Conservation (phyloP, 2,329 filamentous ascomycete species). For the Huntiella savannae region DNA sequence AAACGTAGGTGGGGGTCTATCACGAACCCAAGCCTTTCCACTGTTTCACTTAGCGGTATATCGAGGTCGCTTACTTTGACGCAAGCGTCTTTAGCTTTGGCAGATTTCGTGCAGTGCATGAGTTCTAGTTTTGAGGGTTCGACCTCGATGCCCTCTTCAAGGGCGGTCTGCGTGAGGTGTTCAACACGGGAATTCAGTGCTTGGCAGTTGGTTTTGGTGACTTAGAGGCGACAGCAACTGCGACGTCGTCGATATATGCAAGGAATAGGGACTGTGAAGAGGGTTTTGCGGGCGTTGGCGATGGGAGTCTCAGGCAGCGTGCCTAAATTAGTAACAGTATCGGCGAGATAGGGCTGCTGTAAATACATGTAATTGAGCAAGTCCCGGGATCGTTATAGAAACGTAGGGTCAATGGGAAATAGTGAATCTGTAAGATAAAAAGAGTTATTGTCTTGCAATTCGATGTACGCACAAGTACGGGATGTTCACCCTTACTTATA, state of each 20-base stretch:
- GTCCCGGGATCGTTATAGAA: too few relatives aligned
- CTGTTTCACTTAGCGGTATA: too few relatives aligned
- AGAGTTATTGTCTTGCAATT: too few relatives aligned
- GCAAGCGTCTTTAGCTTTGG: not conserved
- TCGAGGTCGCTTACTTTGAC: not conserved
- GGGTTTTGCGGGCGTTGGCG: too few relatives aligned
- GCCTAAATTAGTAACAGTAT: not conserved
- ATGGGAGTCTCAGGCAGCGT: not conserved
- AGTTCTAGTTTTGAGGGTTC: constrained; percentile 1
- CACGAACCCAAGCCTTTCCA: too few relatives aligned
- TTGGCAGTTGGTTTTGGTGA: not conserved
- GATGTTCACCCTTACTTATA: too few relatives aligned
- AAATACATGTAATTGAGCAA: too few relatives aligned
- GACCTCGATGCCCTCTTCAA: not conserved
- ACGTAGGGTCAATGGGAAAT: too few relatives aligned
- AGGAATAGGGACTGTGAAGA: not conserved
- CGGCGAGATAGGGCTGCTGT: not conserved
- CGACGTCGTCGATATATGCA: not conserved
- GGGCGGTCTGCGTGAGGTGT: not conserved
- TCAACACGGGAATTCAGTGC: not conserved
- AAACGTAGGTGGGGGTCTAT: too few relatives aligned
- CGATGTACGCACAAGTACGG: too few relatives aligned
- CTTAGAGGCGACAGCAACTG: not conserved
- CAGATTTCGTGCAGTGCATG: not conserved
- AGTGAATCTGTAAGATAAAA: too few relatives aligned